phyloP scores from a whole-genome alignment of 2,329 filamentous ascomycete genomes.

The Xylariomycetidae sp. region DNA sequence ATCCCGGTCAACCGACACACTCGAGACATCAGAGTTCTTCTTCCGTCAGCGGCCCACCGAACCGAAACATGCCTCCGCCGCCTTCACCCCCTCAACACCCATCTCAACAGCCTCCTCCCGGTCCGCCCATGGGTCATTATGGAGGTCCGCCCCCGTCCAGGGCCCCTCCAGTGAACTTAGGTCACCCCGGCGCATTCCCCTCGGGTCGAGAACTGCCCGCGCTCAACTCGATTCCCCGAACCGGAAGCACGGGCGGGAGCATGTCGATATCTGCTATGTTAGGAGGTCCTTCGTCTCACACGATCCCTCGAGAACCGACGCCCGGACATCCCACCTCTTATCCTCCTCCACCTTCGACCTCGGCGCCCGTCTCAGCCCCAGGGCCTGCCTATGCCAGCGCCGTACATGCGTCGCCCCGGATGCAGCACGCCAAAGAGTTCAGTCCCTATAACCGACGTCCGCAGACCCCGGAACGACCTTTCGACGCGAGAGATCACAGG shows the following conservation, averaged over 20 bases:
- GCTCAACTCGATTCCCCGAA: slow-evolving; percentile 33
- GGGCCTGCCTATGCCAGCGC: slow-evolving; percentile 43
- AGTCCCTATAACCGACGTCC: slow-evolving; percentile 55
- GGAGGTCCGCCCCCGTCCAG: slow-evolving; percentile 22
- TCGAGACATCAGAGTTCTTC: slow-evolving; percentile 28
- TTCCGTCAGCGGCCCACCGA: slow-evolving; percentile 21
- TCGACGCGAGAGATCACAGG: slow-evolving; percentile 41
- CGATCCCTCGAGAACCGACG: slow-evolving; percentile 38
- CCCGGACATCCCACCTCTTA: slow-evolving; percentile 37
- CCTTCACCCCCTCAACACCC: slow-evolving; percentile 23
- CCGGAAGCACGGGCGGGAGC: slow-evolving; percentile 44
- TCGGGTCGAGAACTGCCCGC: slow-evolving; percentile 31
- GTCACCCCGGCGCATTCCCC: slow-evolving; percentile 24
- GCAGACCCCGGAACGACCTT: slow-evolving; percentile 65
- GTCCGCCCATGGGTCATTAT: slow-evolving; percentile 25
- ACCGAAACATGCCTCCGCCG: slow-evolving; percentile 26
- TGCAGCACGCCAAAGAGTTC: slow-evolving; percentile 55
- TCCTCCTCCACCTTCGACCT: slow-evolving; percentile 33
- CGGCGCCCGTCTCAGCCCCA: slow-evolving; percentile 36
- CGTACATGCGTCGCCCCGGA: slow-evolving; percentile 51
- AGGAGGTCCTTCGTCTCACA: slow-evolving; percentile 41
- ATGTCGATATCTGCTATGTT: slow-evolving; percentile 62
- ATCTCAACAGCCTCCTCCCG: slow-evolving; percentile 15
- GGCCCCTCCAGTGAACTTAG: slow-evolving; percentile 24
- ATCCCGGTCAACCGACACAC: slow-evolving; percentile 24